Evolutionary conservation across 208 protist species (phyloP), one percentile per base, ranked within the genome.

Genomic region (Trypanosomatidae sp.): DNA sequence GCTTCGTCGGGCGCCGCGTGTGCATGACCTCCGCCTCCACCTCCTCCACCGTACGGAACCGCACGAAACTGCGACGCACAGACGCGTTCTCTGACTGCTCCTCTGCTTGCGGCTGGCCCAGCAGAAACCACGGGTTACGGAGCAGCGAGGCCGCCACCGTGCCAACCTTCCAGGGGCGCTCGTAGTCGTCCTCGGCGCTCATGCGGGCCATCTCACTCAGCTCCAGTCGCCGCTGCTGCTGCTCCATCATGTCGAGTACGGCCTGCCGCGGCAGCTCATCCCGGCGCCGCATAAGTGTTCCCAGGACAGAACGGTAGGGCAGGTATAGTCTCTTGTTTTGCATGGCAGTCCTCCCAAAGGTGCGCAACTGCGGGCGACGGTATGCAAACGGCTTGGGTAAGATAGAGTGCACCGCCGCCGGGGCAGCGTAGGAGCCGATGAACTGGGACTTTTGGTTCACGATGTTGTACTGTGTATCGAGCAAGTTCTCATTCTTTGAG

Each of bases 401-500:
- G 55, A 96, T 80, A 17, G 92, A 96, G 76, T 89, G 87, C 71
- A 94, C 85, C 60, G 88, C 78, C 1, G 86, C 83, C 28, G 89
- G 77, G n/a, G 77, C 82, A 55, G 87, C 83, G 49, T 36, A 75
- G 22, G 71, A 72, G 43, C 71, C 76, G 13, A 93, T n/a, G 62
- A 93, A 89, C 49, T 83, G 77, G 30, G 81, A 69, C 7, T 80
- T 77, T 55, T 89, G 77, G 30, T 84, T 83, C 46, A 93, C 73
- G 65, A 94, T 91, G 76, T 96, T 96, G 81, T 92, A 96, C 78
- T 91, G 84, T 44, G 77, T 79, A 53, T 88, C 90, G 13, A 86
- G 19, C 67, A 96, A 64, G 67, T 95, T 95, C 44, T 87, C 79
- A 10, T 88, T 92, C 58, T 84, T 92, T 17, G 72, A 64, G 76